These are phyloP conservation scores for Gossypium ekmanianum DNA, from an alignment of 345 rosid genomes.

Conservation along the genomic window DNA sequence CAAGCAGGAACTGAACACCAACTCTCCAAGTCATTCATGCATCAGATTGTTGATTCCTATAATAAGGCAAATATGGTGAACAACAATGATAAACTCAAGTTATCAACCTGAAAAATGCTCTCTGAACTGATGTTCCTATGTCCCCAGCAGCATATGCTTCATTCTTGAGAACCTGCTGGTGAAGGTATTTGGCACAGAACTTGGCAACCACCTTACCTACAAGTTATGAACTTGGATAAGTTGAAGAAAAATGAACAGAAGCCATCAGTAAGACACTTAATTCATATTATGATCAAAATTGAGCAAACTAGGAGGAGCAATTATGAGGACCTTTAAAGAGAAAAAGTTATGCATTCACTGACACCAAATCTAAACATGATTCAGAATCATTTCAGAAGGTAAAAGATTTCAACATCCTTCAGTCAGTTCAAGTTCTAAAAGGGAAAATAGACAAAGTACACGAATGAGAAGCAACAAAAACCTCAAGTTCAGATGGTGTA, in stretches of 20 bases:
- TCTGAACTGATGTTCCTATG: conserved; percentile 62
- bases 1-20: not conserved
- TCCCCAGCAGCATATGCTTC: conserved; percentile 75
- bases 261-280: not conserved
- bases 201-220: conserved; percentile 92
- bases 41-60: not conserved
- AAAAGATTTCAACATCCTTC: not conserved
- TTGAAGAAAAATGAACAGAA: not conserved
- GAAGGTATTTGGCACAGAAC: conserved; percentile 88
- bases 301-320: not conserved
- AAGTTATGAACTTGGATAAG: conserved; percentile 15
- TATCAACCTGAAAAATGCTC: conserved; percentile 72
- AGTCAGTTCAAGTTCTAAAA: not conserved
- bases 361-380: not conserved
- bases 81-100: not conserved
- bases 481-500: not conserved
- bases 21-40: not conserved
- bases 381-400: not conserved
- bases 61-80: not conserved
- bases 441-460: not conserved
- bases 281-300: not conserved
- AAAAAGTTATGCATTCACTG: not conserved
- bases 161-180: conserved; percentile 67
- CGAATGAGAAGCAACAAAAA: not conserved
- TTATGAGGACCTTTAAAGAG: not conserved